A percentile compares a stretch with the other conserved stretches of the same genome.
Evolutionary conservation across 1,284 basidiomycete species (phyloP).

Genomic region (Chalciporus piperatoides): DNA sequence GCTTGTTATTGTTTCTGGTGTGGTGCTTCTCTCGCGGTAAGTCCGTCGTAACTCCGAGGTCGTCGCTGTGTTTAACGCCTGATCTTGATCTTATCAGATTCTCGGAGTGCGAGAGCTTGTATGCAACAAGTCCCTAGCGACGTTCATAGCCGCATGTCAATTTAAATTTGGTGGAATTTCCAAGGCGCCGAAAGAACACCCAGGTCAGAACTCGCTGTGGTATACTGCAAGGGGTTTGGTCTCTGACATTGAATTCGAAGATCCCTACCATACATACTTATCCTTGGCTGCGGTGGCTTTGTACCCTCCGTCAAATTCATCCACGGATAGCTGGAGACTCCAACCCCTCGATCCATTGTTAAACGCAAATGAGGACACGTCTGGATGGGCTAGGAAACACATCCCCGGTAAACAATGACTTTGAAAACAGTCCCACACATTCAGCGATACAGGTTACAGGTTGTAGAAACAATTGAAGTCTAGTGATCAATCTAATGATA

Average conservation of each 20-base stretch:
- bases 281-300: conserved; percentile 78
- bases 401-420: conserved; percentile 33
- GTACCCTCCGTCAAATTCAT: conserved; percentile 44
- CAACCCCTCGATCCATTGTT: conserved; percentile 60
- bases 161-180: conserved; percentile 83
- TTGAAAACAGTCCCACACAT: neutral
- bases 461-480: too few relatives aligned
- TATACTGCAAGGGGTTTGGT: neutral
- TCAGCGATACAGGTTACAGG: too few relatives aligned
- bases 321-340: conserved; percentile 51
- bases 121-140: conserved; percentile 50
- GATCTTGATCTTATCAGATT: conserved; percentile 44
- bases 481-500: too few relatives aligned
- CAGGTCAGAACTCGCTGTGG: conserved; percentile 48
- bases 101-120: conserved; percentile 56
- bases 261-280: conserved; percentile 91
- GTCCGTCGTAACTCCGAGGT: conserved; percentile 17
- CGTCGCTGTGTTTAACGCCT: neutral
- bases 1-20: conserved; percentile 97
- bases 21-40: conserved; percentile 70
- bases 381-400: conserved; percentile 57
- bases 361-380: conserved; percentile 65
- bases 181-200: conserved; percentile 73
- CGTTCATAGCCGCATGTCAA: conserved; percentile 73
- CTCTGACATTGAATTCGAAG: conserved; percentile 35